Evolutionary conservation across 106 monocot genomes (phyloP), one percentile per base, ranked within the genome.

Genomic region (Acanthochlamys bracteata): DNA sequence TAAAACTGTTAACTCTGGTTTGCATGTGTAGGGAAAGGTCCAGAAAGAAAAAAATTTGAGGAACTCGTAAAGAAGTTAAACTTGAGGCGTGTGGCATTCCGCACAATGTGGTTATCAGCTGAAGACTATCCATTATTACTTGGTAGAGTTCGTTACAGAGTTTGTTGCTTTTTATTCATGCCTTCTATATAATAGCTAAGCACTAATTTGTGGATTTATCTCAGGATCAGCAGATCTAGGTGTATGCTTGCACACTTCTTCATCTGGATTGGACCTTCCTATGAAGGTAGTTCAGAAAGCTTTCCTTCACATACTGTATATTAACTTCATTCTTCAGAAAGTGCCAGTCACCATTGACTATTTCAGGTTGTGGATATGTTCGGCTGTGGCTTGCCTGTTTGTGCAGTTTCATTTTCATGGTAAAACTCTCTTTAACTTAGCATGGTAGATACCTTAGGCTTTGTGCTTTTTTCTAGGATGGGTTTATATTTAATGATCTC

Each of bases 351-450:
- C 12, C 1, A 49, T 59, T 1, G 56, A 39, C 67, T 16, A 46
- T 63, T 26, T 57, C 72, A 94, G 94, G 89, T 94, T 57, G 94
- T 94, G 33, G 94, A 94, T 74, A 94, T 94, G 94, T 94, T 94
- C 78, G 94, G 94, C 53, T 84, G 89, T 66, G 94, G 89, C 25
- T 73, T 94, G 43, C 94, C 94, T 53, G 94, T 90, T 65, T 89
- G 94, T 69, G 94, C 94, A 61, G 79, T 69, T 77, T 82, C 89
- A 23, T 94, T 72, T 65, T 86, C 86, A 67, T 94, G 94, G 94
- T 94, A 83, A 54, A 39, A 49, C 25, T 20, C 40, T 66, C 9
- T 49, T 49, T 9, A 12, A 17, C 17, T 49, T 17, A 49, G 49
- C 49, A 49, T 49, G 49, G 17, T 9, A 49, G 9, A 49, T 49